Evolutionary conservation across 768 basidiomycete species (phyloP), one percentile per base, ranked within the genome.

Genomic region (Pisolithus microcarpus): DNA sequence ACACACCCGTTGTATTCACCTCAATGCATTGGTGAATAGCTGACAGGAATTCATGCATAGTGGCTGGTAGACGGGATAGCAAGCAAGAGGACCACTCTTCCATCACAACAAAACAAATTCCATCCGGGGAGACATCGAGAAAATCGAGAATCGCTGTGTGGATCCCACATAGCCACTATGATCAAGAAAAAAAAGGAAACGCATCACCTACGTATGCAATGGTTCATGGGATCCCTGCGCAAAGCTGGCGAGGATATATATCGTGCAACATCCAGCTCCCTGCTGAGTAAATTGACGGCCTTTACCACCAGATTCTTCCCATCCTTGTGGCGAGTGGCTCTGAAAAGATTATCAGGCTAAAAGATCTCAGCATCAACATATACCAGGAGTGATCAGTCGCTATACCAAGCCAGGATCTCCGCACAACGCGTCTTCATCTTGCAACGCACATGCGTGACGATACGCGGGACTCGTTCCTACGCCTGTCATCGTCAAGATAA

Each of bases 21-120:
- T 88, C 84, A 36, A 88, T 80, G 55, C 80, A 84, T 61, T 87
- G 84, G 19, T 77, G 77, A 45, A 88, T 58, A 13, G 76, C 76
- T 4, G 69, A 70, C 23, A 88, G 63, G 58, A 86, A 85, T 13
- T 71, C 65, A 38, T 66, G 66, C 46, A 82, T 61, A 55, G 72
- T 79, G 59, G 74, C 76, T 6, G 82, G 80, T 23, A 70, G 65
- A 34, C 71, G 68, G 13, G 74, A 67, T 21, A 83, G 70, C 19
- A 87, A 68, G 49, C 82, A 76, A 10, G 84, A 72, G 13, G 81
- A 82, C 87, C 87, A 89, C 65, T 86, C 78, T 61, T 88, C 87
- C 85, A 87, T 87, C 23, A 88, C 80, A 50, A 89, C 80, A 58
- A 89, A 82, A 13, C 72, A 80, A 36, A 84, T 61, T 45, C 70